Evolutionary conservation across 1,284 basidiomycete species (phyloP).

Genomic region (Moniliella sp.): DNA sequence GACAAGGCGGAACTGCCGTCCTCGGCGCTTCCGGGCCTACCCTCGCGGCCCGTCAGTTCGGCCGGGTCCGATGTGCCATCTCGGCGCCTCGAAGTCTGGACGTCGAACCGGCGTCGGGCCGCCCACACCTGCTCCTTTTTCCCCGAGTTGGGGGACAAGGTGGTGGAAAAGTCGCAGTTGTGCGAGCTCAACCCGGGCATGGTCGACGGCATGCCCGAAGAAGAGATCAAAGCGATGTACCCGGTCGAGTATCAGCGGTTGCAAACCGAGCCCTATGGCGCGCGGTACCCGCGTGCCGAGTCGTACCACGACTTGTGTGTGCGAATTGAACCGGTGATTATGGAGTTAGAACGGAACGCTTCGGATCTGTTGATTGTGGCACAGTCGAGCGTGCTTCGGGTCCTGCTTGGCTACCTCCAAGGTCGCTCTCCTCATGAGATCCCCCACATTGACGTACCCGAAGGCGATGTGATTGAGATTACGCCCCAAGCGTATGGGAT

Average conservation of each 20-base stretch:
- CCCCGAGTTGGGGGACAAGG: conserved; percentile 44
- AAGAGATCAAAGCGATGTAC: conserved; percentile 73
- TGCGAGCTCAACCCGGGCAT: conserved; percentile 73
- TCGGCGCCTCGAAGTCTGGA: conserved; percentile 82
- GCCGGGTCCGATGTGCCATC: too few species aligned
- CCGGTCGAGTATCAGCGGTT: conserved; percentile 85
- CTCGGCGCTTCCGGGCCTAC: too few species aligned
- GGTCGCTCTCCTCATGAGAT: conserved; percentile 88
- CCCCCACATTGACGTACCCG: conserved; percentile 65
- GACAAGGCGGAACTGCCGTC: too few species aligned
- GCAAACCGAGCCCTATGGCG: conserved; percentile 73
- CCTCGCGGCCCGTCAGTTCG: too few species aligned
- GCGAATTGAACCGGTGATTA: conserved; percentile 53
- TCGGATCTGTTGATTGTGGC: conserved; percentile 46
- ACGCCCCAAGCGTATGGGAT: conserved; percentile 29
- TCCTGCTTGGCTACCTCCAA: conserved; percentile 48
- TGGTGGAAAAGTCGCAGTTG: conserved; percentile 85
- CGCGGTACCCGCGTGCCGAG: conserved; percentile 40
- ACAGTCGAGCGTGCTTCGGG: conserved; percentile 88
- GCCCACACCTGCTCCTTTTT: conserved; percentile 93
- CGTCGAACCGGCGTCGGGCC: conserved; percentile 70
- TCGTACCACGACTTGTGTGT: conserved; percentile 59
- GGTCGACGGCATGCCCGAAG: conserved; percentile 67
- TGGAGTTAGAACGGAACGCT: conserved; percentile 58
- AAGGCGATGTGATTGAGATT: conserved; percentile 30